Base-by-base conservation (phyloP, 2,329 filamentous ascomycete species). In the Ascochyta koolunga region DNA sequence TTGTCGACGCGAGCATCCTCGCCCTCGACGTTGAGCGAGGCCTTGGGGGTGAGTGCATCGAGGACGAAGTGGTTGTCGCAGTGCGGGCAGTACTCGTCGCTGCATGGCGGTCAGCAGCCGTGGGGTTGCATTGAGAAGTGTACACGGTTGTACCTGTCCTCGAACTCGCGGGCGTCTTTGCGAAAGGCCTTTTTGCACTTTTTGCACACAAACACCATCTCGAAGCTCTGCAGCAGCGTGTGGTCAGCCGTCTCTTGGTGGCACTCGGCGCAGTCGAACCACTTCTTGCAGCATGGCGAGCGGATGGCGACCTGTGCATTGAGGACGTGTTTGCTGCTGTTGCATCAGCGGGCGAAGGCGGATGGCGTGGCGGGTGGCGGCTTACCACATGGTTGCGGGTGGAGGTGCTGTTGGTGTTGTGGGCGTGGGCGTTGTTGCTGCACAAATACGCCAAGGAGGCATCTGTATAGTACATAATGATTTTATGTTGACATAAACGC, bases 111-210 rank as follows among this genome's bases (percentile, higher is more conserved):
- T 53, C 42, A 24, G 21, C 29, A 27, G 36, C 4, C 11, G 62
- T 24, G 15, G 36, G 25, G 53, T 48, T 5, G 25, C 4, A 27
- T 10, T 13, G 27, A 13, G 27, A 3, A 13, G 10, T 29, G 27
- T 24, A 24, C 4, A 24, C 4, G n/a, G n/a, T n/a, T 27, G 37
- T 40, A 62, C 60, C 60, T 89, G 66, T 99, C 95, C 66, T 99
- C 95, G 68, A 96, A 97, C 74, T 96, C 90, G 61, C 86, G 80
- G 39, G 89, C 89, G 69, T 99, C 91, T 75, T 98, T 99, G 65
- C 95, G 89, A 82, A 99, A 99, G 77, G 89, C 93, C 79, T 99
- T 99, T 66, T 89, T 93, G 86, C 95, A 99, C 80, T 99, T 99
- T 70, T 99, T 99, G 85, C 95, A 99, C 46, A 91, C 91, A 71